A percentile compares a stretch with the other conserved stretches of the same genome.
Conservation (phyloP, 176 grass and related monocot species). For the Zizania latifolia region DNA sequence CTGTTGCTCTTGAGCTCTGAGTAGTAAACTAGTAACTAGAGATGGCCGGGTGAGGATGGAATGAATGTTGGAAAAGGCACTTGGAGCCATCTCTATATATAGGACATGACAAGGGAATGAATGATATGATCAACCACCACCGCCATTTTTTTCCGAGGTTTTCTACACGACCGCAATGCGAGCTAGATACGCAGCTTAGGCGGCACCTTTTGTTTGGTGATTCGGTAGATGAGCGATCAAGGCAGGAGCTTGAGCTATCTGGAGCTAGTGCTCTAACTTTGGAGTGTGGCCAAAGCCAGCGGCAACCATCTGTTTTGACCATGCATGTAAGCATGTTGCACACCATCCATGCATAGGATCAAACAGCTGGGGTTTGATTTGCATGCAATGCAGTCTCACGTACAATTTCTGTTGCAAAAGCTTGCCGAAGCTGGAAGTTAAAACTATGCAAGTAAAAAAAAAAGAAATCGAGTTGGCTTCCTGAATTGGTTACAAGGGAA, state of each 20-base stretch:
- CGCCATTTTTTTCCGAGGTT: constrained; percentile 27
- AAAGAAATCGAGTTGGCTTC: neutral
- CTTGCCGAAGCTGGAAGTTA: constrained; percentile 3
- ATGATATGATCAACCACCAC: constrained; percentile 46
- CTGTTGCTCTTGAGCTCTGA: neutral
- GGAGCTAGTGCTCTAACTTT: constrained; percentile 36
- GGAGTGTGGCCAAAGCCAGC: constrained; percentile 66
- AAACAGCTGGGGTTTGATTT: neutral
- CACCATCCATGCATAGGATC: neutral
- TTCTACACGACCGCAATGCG: neutral
- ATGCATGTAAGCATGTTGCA: neutral
- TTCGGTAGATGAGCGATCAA: constrained; percentile 56
- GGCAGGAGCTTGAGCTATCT: constrained; percentile 23
- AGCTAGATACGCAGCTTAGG: constrained; percentile 29
- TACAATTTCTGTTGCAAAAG: neutral
- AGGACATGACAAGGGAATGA: neutral
- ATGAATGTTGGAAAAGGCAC: constrained; percentile 12
- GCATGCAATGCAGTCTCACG: constrained; percentile 16
- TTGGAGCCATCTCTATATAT: constrained; percentile 30
- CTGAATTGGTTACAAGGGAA: neutral
- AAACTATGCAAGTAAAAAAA: neutral
- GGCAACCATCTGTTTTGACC: constrained; percentile 36
- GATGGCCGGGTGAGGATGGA: neutral
- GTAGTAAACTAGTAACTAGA: too few species aligned
- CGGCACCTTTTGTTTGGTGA: constrained; percentile 44